phyloP scores from a whole-genome alignment of 2,329 filamentous ascomycete species.

The Trichocomaceae sp. region DNA sequence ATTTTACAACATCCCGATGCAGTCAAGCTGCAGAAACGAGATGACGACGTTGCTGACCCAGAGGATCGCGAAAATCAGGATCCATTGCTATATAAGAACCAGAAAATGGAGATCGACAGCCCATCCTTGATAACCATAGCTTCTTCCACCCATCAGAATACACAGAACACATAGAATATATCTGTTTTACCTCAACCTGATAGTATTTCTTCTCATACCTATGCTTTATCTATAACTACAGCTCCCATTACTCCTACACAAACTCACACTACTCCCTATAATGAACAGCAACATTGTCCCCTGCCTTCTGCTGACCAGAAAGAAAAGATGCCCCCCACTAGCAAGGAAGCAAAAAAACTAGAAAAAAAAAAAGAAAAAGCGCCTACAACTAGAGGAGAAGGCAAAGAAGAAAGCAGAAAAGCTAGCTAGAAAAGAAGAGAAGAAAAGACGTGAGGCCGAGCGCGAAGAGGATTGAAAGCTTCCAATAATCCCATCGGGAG shows the following conservation, averaged over 20 bases:
- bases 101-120: constrained; percentile 3
- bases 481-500: too few species aligned
- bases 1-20: background rate
- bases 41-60: background rate
- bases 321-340: too few species aligned
- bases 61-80: constrained; percentile 9
- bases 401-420: constrained; percentile 28
- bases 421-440: constrained; percentile 35
- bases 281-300: background rate
- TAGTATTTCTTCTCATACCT: background rate
- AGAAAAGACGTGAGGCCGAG: constrained; percentile 39
- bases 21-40: background rate
- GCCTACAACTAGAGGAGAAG: constrained; percentile 29
- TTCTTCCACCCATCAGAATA: too few species aligned
- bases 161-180: too few species aligned
- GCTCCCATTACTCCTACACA: background rate
- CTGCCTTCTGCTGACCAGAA: too few species aligned
- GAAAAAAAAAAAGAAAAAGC: constrained; percentile 25
- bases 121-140: background rate
- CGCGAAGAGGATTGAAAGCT: constrained; percentile 45
- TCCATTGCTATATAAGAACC: background rate
- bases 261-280: background rate
- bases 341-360: constrained; percentile 7
- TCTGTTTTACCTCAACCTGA: too few species aligned
- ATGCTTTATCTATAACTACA: background rate